Evolutionary conservation across 257 asterid genomes (phyloP), one percentile per base, ranked within the genome.

Genomic region (Sherardia arvensis): DNA sequence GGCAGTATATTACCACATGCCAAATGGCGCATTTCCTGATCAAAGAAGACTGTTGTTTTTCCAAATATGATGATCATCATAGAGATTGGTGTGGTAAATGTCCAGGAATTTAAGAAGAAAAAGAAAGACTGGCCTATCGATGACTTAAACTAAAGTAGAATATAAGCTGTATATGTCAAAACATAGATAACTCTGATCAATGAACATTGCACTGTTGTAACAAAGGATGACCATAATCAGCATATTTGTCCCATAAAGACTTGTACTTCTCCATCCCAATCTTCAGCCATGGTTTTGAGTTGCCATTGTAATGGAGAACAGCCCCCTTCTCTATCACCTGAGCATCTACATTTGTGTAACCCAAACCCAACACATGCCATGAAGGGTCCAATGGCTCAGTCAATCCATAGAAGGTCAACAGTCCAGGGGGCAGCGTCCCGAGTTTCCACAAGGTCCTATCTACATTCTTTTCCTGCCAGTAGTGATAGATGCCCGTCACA

Each of bases 201-300:
- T 72, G 77, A 60, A 79, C 70, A 22, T 79, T 75, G 73, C 85
- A 77, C 17, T 71, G 68, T 40, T 77, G 82, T 57, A 80, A 43
- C 25, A 68, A 34, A 54, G 78, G 70, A 61, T 80, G 85, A 48
- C 68, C 33, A 68, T 80, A 77, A 77, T 80, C 78, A 8, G 74
- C 61, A 26, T 80, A 77, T 28, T 68, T 77, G 45, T 80, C 80
- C 85, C 85, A 80, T 1, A 76, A 67, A 8, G 80, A 78, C 59
- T 77, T 80, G 63, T 80, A 80, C 68, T 77, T 80, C 61, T 77
- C 80, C 61, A 74, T 76, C 8, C 85, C 79, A 58, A 80, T 77
- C 78, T 80, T 77, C 71, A 80, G 59, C 85, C 85, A 80, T 27
- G 85, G 85, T 59, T 80, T 80, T 7, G 78, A 76, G 61, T 79